Percentiles rank a stretch among this genome's conserved stretches.
Evolutionary conservation across 352 stramenopile genomes (phyloP).

Genomic region (Pythium rishiriense): DNA sequence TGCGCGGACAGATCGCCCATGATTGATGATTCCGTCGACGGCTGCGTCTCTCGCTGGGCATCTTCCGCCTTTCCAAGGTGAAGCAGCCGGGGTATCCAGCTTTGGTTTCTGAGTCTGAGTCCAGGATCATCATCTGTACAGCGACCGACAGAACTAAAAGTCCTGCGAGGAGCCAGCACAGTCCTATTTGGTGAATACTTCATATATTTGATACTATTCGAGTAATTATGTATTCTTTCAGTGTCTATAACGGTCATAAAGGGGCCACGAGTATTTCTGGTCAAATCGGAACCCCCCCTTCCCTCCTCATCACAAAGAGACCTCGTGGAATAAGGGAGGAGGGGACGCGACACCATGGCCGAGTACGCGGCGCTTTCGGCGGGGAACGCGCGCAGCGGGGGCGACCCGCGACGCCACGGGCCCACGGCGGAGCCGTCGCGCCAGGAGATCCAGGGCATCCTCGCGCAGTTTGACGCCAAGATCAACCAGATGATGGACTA

Average conservation of each 20-base stretch:
- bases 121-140: conserved; percentile 3
- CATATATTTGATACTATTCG: neutral
- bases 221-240: neutral
- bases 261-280: conserved; percentile 17
- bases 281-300: conserved; percentile 4
- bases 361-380: conserved; percentile 9
- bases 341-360: conserved; percentile 2
- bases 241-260: neutral
- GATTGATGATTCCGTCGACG: neutral
- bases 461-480: conserved; percentile 79
- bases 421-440: conserved; percentile 14
- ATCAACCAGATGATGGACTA: conserved; percentile 89
- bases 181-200: neutral
- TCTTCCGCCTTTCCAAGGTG: neutral
- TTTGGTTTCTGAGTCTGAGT: conserved; percentile 22
- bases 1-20: conserved; percentile 39
- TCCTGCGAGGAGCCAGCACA: neutral
- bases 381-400: neutral
- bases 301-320: conserved; percentile 7
- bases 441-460: conserved; percentile 55
- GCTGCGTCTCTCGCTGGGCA: no score
- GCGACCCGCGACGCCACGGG: conserved; percentile 15
- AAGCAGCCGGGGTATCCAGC: neutral
- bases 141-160: conserved; percentile 8
- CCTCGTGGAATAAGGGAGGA: neutral